Percentiles rank a stretch among this genome's conserved stretches.
Conservation (phyloP, 495 filamentous ascomycete species). For the Penicillium ochrochloron region DNA sequence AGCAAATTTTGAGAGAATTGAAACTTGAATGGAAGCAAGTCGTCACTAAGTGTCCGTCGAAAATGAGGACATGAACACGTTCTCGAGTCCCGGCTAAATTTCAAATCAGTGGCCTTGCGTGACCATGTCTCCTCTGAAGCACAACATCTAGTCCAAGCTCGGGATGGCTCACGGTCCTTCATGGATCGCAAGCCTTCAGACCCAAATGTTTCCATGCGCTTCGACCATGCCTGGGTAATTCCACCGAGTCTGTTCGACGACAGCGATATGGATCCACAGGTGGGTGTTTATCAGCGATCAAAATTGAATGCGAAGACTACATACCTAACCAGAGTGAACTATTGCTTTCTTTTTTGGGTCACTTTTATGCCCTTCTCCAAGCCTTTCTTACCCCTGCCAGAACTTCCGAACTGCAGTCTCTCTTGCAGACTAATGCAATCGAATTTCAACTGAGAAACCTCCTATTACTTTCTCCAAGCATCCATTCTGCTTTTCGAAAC, state of each 20-base stretch:
- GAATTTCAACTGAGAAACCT: constrained; percentile 1
- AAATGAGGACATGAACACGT: not conserved
- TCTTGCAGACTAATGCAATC: not conserved
- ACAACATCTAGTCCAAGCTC: not conserved
- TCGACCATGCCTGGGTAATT: not conserved
- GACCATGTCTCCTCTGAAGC: not conserved
- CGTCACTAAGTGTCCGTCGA: not conserved
- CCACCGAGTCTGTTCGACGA: not conserved
- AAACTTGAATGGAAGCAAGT: not conserved
- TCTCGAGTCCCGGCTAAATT: not conserved
- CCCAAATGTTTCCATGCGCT: not conserved
- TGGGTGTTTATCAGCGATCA: too few relatives aligned
- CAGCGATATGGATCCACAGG: not conserved
- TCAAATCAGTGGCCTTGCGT: not conserved
- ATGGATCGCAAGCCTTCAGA: not conserved
- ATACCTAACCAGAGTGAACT: too few relatives aligned
- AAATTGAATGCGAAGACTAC: too few relatives aligned
- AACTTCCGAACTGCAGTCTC: not conserved
- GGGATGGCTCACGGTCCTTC: not conserved
- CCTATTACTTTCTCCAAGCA: not conserved
- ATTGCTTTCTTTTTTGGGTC: too few relatives aligned
- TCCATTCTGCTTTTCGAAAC: not conserved
- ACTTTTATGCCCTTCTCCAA: not conserved
- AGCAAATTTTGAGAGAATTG: not conserved
- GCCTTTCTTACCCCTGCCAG: not conserved